Evolutionary conservation across 495 filamentous ascomycete genomes (phyloP), one percentile per base, ranked within the genome.

Genomic region (Aspergillus heteromorphus): DNA sequence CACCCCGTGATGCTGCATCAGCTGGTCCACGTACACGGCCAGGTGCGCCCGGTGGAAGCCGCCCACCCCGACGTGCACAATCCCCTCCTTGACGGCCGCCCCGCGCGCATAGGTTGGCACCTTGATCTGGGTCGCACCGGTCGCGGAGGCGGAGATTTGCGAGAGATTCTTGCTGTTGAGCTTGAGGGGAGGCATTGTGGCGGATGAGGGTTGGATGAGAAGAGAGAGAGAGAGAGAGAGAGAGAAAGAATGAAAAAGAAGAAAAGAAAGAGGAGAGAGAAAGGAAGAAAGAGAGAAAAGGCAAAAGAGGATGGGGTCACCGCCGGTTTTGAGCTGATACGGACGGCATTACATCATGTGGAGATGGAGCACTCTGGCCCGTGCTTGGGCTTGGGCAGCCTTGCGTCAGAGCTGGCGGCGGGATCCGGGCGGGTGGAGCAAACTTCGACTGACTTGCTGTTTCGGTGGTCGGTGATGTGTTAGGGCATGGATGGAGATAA

Each of bases 21-120:
- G 61, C 30, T 69, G 60, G 64, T 78, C 61, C 42, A 78, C 62
- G 45, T 78, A 78, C 53, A 76, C 70, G 25, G 74, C 74, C 63
- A 78, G 64, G 34, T 78, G 74, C 48, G 74, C 72, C 21, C 74
- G 59, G 67, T 78, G 74, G 72, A 78, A 78, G 60, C 74, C 74
- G 31, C 74, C 74, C 0, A 78, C 73, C 7, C 74, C 74, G 45
- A 78, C 54, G 52, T 78, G 74, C 41, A 78, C 73, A 45, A 78
- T 78, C 29, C 74, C 74, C 59, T 78, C 74, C 64, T 78, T 78
- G 63, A 76, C 71, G 18, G 68, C 67, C 38, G 23, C 53, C 56
- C 62, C 65, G 48, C 73, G 73, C 49, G 43, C 40, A 57, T 75
- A 74, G 55, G 59, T 69, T 4, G 73, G 73, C 30, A 68, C 55